These are phyloP conservation scores for Metschnikowia continentalis DNA, from an alignment of 805 yeast genomes.

Conservation along the genomic window DNA sequence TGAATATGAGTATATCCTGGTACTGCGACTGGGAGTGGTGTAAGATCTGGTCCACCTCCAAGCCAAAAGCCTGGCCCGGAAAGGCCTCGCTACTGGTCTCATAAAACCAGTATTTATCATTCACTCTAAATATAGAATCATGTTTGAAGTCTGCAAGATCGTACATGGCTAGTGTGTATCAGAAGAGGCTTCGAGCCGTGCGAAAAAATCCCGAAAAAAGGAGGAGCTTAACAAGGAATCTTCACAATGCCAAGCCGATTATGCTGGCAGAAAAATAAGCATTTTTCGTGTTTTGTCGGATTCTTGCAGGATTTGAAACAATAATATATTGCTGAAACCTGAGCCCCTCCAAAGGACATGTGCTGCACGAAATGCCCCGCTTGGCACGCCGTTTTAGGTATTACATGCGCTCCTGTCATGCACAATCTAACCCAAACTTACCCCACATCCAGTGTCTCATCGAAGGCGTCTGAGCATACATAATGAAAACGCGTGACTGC, in stretches of 20 bases:
- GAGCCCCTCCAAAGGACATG: neutral
- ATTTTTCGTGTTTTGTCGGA: neutral
- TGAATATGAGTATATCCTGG: constrained; percentile 80
- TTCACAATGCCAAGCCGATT: neutral
- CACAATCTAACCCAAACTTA: constrained; percentile 2
- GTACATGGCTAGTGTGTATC: constrained; percentile 4
- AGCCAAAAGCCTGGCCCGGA: constrained; percentile 82
- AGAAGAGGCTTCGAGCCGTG: neutral
- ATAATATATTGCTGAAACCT: neutral
- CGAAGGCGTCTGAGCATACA: neutral
- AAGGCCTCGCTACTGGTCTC: constrained; percentile 68
- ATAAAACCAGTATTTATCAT: constrained; percentile 62
- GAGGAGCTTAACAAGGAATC: neutral
- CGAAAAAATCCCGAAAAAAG: neutral
- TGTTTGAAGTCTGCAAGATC: constrained; percentile 18
- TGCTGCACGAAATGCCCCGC: neutral
- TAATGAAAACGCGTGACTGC: neutral
- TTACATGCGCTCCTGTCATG: neutral
- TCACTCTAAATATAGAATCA: constrained; percentile 23
- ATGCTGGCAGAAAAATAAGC: neutral
- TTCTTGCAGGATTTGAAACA: neutral
- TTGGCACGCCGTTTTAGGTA: neutral
- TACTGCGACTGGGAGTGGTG: constrained; percentile 63
- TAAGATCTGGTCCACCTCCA: constrained; percentile 61
- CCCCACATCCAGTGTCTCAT: constrained; percentile 4